Evolutionary conservation across 2,329 filamentous ascomycete species (phyloP).

Genomic region (Scortechinia acanthostroma): DNA sequence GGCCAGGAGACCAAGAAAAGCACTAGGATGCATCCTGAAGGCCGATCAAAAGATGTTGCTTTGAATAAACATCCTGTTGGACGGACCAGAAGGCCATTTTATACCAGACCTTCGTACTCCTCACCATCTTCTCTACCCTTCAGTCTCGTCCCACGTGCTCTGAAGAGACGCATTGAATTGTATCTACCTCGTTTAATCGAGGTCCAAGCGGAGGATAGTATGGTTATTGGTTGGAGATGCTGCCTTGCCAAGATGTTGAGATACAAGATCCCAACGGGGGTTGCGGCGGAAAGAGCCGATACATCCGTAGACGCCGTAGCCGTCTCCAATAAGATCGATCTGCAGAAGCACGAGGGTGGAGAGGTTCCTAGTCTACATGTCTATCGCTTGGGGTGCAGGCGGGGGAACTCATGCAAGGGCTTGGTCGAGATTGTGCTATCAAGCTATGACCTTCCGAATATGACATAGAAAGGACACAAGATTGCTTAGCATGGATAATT

Average conservation of each 20-base stretch:
- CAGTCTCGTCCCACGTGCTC: neutral
- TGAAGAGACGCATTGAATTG: neutral
- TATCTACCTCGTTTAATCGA: neutral
- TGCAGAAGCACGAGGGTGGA: neutral
- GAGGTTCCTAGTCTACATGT: too few relatives aligned
- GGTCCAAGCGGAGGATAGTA: neutral
- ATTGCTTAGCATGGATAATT: too few relatives aligned
- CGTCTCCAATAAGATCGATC: neutral
- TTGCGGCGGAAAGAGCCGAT: neutral
- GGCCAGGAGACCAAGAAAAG: slow-evolving; percentile 4
- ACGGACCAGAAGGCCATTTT: neutral
- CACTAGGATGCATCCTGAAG: slow-evolving; percentile 2
- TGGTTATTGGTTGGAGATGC: neutral
- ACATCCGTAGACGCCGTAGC: too few relatives aligned
- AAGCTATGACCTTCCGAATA: too few relatives aligned
- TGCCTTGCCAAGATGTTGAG: neutral
- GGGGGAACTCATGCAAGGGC: too few relatives aligned
- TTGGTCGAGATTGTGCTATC: too few relatives aligned
- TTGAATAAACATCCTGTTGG: neutral
- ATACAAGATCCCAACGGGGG: neutral
- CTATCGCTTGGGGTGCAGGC: too few relatives aligned
- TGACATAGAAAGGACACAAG: too few relatives aligned
- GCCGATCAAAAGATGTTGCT: neutral
- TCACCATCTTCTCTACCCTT: neutral
- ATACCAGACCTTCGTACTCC: neutral